These are phyloP conservation scores for Saturnispora gosingensis DNA, from an alignment of 805 yeast species.

Conservation along the genomic window DNA sequence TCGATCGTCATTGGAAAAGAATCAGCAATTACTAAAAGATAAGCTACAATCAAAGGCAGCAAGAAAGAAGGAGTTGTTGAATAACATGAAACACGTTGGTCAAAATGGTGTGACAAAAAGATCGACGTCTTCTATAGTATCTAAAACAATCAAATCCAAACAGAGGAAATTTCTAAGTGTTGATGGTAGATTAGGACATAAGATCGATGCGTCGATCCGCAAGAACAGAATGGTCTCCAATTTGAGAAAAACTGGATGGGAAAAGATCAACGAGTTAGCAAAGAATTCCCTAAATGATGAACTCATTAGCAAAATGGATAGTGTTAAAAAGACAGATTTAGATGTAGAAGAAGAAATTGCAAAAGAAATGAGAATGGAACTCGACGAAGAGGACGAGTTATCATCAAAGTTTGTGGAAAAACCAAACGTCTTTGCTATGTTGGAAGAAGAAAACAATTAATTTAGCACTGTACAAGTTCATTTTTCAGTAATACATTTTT, in stretches of 20 bases:
- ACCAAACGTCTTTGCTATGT: conserved; percentile 20
- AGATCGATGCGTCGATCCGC: conserved; percentile 54
- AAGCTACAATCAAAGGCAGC: conserved; percentile 37
- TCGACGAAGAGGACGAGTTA: conserved; percentile 12
- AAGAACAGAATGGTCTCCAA: conserved; percentile 54
- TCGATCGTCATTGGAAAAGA: conserved; percentile 50
- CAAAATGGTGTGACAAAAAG: conserved; percentile 13
- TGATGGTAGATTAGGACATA: conserved; percentile 25
- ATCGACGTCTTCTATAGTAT: conserved; percentile 13
- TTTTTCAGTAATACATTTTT: not conserved
- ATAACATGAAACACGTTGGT: not conserved
- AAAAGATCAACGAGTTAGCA: conserved; percentile 46
- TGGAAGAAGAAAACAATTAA: conserved; percentile 17
- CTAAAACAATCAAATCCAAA: conserved; percentile 20
- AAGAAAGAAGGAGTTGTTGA: conserved; percentile 13
- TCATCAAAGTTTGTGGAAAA: conserved; percentile 5
- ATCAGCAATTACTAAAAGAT: conserved; percentile 49
- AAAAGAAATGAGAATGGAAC: conserved; percentile 10
- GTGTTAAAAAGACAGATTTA: conserved; percentile 14
- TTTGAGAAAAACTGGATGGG: conserved; percentile 68
- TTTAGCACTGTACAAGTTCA: not conserved
- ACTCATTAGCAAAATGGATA: conserved; percentile 6
- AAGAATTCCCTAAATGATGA: conserved; percentile 21
- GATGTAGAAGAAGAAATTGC: conserved; percentile 13
- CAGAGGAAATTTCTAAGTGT: conserved; percentile 11